Evolutionary conservation across 495 filamentous ascomycete genomes (phyloP).

Genomic region (Aspergillus steynii): DNA sequence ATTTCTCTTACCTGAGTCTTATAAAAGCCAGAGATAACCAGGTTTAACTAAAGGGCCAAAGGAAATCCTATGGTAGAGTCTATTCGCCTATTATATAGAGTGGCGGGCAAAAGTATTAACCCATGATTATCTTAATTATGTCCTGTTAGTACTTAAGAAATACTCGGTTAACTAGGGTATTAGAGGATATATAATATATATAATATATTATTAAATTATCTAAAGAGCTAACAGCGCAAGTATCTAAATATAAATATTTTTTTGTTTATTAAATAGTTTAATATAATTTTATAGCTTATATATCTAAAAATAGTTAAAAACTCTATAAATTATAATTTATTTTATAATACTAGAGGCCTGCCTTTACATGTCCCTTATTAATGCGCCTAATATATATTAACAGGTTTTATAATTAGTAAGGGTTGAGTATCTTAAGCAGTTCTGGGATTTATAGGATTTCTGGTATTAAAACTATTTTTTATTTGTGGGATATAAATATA

Average conservation of each 20-base stretch:
- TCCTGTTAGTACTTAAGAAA: neutral
- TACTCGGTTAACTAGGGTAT: slow-evolving; percentile 3
- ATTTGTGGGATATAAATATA: neutral
- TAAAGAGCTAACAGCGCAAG: neutral
- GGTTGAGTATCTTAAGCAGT: neutral
- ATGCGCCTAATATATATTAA: neutral
- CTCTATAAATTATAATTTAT: neutral
- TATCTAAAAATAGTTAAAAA: neutral
- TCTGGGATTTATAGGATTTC: neutral
- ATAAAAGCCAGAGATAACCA: neutral
- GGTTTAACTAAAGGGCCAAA: slow-evolving; percentile 4
- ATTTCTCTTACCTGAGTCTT: neutral
- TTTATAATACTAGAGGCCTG: neutral
- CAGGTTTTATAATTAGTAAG: neutral
- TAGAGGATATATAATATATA: neutral
- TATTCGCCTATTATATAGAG: neutral
- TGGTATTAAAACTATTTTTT: neutral
- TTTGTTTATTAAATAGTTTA: neutral
- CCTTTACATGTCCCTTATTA: neutral
- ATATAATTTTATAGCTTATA: neutral
- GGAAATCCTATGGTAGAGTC: slow-evolving; percentile 1
- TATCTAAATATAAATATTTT: neutral
- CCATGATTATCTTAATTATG: slow-evolving; percentile 2
- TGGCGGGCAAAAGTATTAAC: neutral
- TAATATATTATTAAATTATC: too few species aligned